Percentiles rank a stretch among this genome's conserved stretches.
Evolutionary conservation across 129 eudicot species (phyloP).

Genomic region (Arctium lappa): DNA sequence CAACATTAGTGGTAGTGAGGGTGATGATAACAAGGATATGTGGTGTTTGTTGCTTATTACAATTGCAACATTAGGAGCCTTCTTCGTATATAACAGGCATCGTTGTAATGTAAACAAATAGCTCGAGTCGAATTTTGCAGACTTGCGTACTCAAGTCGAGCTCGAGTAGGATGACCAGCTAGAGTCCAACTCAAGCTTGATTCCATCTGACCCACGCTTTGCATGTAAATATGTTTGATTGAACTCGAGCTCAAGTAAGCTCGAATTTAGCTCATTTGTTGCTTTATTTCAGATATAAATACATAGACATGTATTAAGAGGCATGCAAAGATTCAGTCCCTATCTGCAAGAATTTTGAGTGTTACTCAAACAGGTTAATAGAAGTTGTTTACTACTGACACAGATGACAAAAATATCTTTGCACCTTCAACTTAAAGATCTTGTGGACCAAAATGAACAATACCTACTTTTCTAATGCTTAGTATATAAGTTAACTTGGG

Average conservation of each 20-base stretch:
- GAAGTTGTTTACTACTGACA: background rate
- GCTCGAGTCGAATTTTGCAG: background rate
- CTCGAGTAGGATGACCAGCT: background rate
- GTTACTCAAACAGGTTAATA: background rate
- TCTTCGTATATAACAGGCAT: background rate
- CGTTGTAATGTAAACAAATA: background rate
- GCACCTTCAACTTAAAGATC: background rate
- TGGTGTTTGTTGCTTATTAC: background rate
- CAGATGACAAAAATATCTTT: background rate
- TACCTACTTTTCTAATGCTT: background rate
- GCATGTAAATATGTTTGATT: background rate
- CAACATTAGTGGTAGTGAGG: background rate
- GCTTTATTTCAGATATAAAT: background rate
- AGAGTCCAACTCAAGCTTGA: background rate
- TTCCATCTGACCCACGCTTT: background rate
- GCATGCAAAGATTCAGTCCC: background rate
- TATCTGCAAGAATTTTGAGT: background rate
- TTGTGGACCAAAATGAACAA: background rate
- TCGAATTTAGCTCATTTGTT: background rate
- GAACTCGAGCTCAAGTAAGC: background rate
- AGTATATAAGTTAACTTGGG: background rate
- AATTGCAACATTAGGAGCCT: background rate
- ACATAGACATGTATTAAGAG: background rate
- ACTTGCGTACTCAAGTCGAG: background rate
- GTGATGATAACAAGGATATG: background rate